Base-by-base conservation (phyloP, 1,284 basidiomycete genomes). In the Cerrena zonata region DNA sequence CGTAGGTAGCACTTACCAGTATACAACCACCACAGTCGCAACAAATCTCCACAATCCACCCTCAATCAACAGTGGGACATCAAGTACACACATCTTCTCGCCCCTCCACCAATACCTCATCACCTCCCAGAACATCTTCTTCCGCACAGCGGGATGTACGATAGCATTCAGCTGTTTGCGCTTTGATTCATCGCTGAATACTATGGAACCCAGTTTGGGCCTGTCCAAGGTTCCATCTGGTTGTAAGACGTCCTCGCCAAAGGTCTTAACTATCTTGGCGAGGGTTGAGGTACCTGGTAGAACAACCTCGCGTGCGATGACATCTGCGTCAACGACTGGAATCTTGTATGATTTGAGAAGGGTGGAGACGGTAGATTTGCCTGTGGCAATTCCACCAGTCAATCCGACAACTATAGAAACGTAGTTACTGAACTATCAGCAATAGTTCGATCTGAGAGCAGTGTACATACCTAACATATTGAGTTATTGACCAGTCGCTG, bases 341-440 rank as follows among this genome's bases (percentile, higher is more conserved):
- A 97, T 70, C 27, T 69, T 60, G 57, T 86, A 77, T 0, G 77
- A 68, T 54, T 77, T 78, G 42, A 98, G 73, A 37, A 94, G 75
- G 4, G 72, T 70, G 0, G 94, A 92, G 23, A 94, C 94, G 15
- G 93, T 91, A 2, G 93, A 96, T 70, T 98, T 98, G 50, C 94
- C 94, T 0, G 94, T 95, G 27, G 93, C 92, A 54, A 99, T 98
- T 2, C 95, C 93, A 21, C 96, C 96, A 13, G 95, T 97, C 37
- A 99, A 80, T 42, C 95, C 95, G 55, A 98, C 82, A 54, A 98
- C 94, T 95, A 58, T 18, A 15, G 15, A 34, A 7, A 34, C 30
- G 30, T n/a, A n/a, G n/a, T n/a, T n/a, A n/a, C n/a, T n/a, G n/a
- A n/a, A n/a, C n/a, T n/a, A n/a, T n/a, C n/a, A n/a, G n/a, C n/a